phyloP scores from a whole-genome alignment of 768 basidiomycete species.

The Pleurotus salmoneostramineus region DNA sequence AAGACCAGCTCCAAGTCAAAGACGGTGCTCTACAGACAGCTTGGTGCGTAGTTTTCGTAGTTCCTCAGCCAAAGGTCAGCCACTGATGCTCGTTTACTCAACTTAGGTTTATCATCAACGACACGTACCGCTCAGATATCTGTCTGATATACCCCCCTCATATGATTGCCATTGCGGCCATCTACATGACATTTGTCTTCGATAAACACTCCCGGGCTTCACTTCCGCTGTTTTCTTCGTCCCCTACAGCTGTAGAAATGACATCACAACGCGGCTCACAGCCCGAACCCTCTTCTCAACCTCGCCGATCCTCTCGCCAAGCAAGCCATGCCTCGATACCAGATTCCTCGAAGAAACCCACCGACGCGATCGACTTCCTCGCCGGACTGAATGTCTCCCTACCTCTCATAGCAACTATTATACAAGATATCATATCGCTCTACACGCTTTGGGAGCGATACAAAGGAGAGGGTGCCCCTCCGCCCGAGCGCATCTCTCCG shows the following conservation, averaged over 20 bases:
- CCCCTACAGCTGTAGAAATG: slow-evolving; percentile 15
- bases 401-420: slow-evolving; percentile 74
- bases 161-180: slow-evolving; percentile 86
- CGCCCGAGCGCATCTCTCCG: slow-evolving; percentile 10
- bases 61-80: too few relatives aligned
- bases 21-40: slow-evolving; percentile 81
- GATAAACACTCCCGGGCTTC: slow-evolving; percentile 53
- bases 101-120: slow-evolving; percentile 91
- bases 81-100: too few relatives aligned
- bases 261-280: slow-evolving; percentile 9
- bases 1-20: slow-evolving; percentile 75
- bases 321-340: slow-evolving; percentile 23
- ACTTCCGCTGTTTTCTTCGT: slow-evolving; percentile 32
- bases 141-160: slow-evolving; percentile 96
- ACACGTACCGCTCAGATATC: slow-evolving; percentile 90
- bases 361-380: slow-evolving; percentile 79
- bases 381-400: slow-evolving; percentile 84
- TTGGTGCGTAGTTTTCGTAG: slow-evolving; percentile 52
- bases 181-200: slow-evolving; percentile 84
- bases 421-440: slow-evolving; percentile 87
- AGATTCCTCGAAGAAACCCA: slow-evolving; percentile 35
- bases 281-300: slow-evolving; percentile 20
- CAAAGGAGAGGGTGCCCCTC: slow-evolving; percentile 51
- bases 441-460: slow-evolving; percentile 90
- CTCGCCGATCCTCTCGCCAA: slow-evolving; percentile 55